Base-by-base conservation (phyloP, 441 rosid species). In the Populus hybrid region DNA sequence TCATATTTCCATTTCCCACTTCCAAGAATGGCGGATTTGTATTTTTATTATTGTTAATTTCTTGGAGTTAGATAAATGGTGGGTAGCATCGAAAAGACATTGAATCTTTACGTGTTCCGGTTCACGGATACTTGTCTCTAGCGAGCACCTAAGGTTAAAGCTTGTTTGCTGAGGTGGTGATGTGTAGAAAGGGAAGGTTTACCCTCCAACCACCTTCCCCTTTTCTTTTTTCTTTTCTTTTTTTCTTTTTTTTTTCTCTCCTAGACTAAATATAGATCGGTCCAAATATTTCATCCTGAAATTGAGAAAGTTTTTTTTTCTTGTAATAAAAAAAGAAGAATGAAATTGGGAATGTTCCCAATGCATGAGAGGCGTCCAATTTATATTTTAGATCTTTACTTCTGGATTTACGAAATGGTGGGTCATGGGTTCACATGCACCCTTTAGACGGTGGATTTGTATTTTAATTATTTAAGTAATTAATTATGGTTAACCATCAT, bases 91-190 rank as follows among this genome's bases (percentile, higher is more conserved):
- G 75, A 28, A 36, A 38, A 54, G 26, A 68, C 21, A 30, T 8
- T 77, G 21, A 73, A 76, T 28, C 24, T 70, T 32, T 18, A 26
- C 71, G 68, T 4, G 63, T 76, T 75, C 3, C 2, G 40, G 81
- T 28, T 86, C 86, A 83, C 87, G 83, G 77, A 79, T 34, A 36
- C 64, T 63, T 81, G 79, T 81, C 79, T 57, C 8, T 10, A 6
- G 12, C 3, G 3, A 18, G n/a, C n/a, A 50, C 4, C 16, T 23
- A 6, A 35, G 71, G 70, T 69, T 30, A 30, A 9, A 24, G 10
- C 30, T 20, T 20, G 4, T 59, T 69, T 28, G 23, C 34, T 73
- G 70, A 14, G 75, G 67, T 75, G 67, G 76, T 16, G 64, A 75
- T 46, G 4, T 34, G 73, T 21, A 4, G 18, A 66, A 20, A 10